Evolutionary conservation across 1,284 basidiomycete species (phyloP), one percentile per base, ranked within the genome.

Genomic region (Rhodotorula mucilaginosa): DNA sequence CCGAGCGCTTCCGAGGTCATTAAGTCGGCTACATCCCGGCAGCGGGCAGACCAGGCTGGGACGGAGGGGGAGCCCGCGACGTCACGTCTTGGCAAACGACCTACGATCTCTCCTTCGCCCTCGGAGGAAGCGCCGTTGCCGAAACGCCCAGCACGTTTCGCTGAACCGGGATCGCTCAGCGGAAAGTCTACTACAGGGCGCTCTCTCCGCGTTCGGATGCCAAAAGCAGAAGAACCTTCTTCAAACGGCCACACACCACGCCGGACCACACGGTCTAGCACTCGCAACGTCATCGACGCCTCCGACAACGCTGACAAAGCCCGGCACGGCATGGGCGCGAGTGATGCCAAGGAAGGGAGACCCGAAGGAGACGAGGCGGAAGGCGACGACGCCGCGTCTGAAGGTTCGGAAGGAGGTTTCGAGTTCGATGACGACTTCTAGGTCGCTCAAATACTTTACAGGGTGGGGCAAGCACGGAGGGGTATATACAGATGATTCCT

Each of bases 361-460:
- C 56, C 2, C 39, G 19, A 54, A 10, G 31, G 19, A 46, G 16
- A 5, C 2, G 39, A 3, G 56, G 31, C 48, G 8, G 19, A 47
- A 15, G 56, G 31, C 2, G 54, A 44, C 5, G 47, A 44, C 3
- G 31, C 3, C 4, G 51, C 1, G 39, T 48, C 57, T 59, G 12
- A 23, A 15, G 61, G 16, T 3, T 64, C 62, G 39, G 72, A 74
- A 18, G 58, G 61, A 10, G 70, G 59, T 1, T 69, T 74, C 59
- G 72, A 74, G 51, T 74, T 67, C 26, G 72, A 74, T 29, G 59
- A 57, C 10, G 69, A 74, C 21, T 74, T 57, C 19, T 64, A 21
- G 19, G 6, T 6, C 13, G 7, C n/a, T 29, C 16, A 44, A 13
- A 21, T 12, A 5, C 39, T 29, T 31, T 34, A 39, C 31, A 34